Evolutionary conservation across 2,329 filamentous ascomycete species (phyloP).

Genomic region (Xylaria sp.): DNA sequence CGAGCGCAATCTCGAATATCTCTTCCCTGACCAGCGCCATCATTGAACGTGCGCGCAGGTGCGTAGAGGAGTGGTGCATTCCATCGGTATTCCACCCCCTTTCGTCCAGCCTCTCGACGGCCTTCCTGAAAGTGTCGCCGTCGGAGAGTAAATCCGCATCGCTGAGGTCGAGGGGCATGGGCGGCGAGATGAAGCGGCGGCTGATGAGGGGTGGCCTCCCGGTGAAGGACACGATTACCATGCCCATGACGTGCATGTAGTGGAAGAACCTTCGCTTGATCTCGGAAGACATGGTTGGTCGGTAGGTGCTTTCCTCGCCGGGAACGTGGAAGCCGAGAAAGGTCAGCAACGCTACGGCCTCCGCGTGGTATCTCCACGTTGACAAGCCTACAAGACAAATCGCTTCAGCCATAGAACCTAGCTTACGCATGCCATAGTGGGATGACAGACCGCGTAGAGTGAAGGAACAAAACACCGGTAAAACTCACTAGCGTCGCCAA

Average conservation of each 20-base stretch:
- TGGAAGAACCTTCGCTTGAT: slow-evolving; percentile 38
- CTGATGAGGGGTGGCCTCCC: slow-evolving; percentile 45
- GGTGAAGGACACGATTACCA: slow-evolving; percentile 44
- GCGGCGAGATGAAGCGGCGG: slow-evolving; percentile 41
- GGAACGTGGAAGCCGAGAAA: slow-evolving; percentile 56
- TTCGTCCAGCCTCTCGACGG: slow-evolving; percentile 36
- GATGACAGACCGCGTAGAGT: background rate
- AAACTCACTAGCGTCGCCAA: slow-evolving; percentile 34
- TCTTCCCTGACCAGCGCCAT: slow-evolving; percentile 59
- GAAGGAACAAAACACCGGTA: background rate
- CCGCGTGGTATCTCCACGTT: slow-evolving; percentile 34
- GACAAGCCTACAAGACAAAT: slow-evolving; percentile 26
- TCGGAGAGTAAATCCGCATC: slow-evolving; percentile 41
- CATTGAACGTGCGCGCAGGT: slow-evolving; percentile 35
- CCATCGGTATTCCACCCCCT: slow-evolving; percentile 44
- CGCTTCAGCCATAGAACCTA: background rate
- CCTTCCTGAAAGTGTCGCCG: slow-evolving; percentile 31
- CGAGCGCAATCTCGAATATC: slow-evolving; percentile 59
- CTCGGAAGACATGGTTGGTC: slow-evolving; percentile 29
- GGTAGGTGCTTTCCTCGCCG: slow-evolving; percentile 21
- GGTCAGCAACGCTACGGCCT: slow-evolving; percentile 38
- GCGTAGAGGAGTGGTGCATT: slow-evolving; percentile 36
- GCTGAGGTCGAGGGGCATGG: slow-evolving; percentile 43
- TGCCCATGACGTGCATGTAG: slow-evolving; percentile 40
- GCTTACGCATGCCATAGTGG: too few species aligned